A percentile compares a stretch with the other conserved stretches of the same genome.
Conservation (phyloP, 2,329 filamentous ascomycete genomes). For the Aureobasidium sp. region DNA sequence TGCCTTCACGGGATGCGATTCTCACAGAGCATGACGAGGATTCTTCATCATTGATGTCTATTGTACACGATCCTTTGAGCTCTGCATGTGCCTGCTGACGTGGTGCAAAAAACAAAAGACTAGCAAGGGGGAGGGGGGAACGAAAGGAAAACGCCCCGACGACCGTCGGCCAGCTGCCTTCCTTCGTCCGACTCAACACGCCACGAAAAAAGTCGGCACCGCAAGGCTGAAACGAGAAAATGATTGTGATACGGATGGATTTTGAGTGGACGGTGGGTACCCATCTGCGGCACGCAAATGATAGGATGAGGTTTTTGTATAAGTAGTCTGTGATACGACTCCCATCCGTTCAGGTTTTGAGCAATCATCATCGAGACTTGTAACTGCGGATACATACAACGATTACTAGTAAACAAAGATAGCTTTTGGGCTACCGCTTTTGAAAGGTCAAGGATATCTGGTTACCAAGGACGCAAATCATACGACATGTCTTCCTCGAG, state of each 20-base stretch:
- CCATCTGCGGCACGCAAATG: neutral
- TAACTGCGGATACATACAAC: neutral
- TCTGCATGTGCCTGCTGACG: neutral
- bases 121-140: no score
- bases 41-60: neutral
- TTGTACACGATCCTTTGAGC: neutral
- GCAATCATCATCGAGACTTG: neutral
- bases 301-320: neutral
- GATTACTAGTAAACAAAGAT: neutral
- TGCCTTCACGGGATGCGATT: neutral
- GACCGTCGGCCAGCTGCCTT: neutral
- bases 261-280: neutral
- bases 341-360: neutral
- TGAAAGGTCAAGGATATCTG: neutral
- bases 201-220: neutral
- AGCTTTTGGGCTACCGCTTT: no score
- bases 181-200: neutral
- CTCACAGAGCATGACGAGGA: neutral
- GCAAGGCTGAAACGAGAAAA: slow-evolving; percentile 4
- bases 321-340: neutral
- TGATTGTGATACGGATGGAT: neutral
- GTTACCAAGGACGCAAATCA: neutral
- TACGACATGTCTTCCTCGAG: neutral
- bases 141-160: neutral
- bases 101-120: neutral